Evolutionary conservation across 345 rosid species (phyloP).

Genomic region (Arabidopsis suecica): DNA sequence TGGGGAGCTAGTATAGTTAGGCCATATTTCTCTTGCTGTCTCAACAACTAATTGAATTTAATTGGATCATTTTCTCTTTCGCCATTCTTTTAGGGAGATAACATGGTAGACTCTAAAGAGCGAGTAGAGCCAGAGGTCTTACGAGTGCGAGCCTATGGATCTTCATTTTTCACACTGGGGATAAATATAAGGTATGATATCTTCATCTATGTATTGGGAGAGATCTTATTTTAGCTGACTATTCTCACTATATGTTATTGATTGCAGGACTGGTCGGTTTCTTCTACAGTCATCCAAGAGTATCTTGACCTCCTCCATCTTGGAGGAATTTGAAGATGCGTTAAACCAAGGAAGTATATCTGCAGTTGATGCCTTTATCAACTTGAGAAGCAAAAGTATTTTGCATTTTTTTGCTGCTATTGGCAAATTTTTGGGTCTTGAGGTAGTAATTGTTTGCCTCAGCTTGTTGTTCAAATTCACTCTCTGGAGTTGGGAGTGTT

Average conservation of each 20-base stretch:
- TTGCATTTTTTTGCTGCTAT: slow-evolving; percentile 81
- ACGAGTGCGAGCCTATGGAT: slow-evolving; percentile 88
- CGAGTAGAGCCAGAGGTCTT: slow-evolving; percentile 73
- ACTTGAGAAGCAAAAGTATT: slow-evolving; percentile 90
- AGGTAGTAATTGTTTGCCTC: slow-evolving; percentile 52
- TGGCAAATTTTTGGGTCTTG: slow-evolving; percentile 95
- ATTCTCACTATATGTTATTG: slow-evolving; percentile 20
- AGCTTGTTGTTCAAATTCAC: slow-evolving; percentile 14
- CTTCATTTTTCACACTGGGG: slow-evolving; percentile 84
- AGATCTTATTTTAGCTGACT: neutral
- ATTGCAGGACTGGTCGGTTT: slow-evolving; percentile 88
- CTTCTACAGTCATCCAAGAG: slow-evolving; percentile 76
- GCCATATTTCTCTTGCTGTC: slow-evolving; percentile 15
- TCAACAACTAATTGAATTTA: neutral
- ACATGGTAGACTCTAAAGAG: slow-evolving; percentile 49
- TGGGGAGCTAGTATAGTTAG: slow-evolving; percentile 20
- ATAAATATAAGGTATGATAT: slow-evolving; percentile 76
- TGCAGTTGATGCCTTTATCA: slow-evolving; percentile 79
- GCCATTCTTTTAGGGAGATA: slow-evolving; percentile 59
- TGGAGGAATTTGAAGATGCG: slow-evolving; percentile 88
- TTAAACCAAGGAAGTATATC: slow-evolving; percentile 83
- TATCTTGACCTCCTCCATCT: slow-evolving; percentile 58
- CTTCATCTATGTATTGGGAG: neutral
- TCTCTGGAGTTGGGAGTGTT: slow-evolving; percentile 14
- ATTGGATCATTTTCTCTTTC: neutral